Conservation (phyloP, 2,329 filamentous ascomycete species). For the Paraconiothyrium sp. region DNA sequence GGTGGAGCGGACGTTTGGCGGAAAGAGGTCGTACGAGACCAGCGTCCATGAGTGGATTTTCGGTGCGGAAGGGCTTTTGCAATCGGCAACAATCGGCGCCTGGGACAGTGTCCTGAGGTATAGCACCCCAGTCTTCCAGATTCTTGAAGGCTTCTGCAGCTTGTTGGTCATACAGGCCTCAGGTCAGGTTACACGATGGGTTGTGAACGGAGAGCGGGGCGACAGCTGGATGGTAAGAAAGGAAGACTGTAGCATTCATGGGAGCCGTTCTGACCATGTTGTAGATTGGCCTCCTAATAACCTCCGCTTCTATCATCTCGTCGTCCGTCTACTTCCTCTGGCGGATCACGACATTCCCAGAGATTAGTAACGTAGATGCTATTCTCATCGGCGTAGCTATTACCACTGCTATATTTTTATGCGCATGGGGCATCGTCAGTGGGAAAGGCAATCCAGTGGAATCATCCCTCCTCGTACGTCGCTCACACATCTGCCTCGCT, state of each 20-base stretch:
- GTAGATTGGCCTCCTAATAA: conserved; percentile 85
- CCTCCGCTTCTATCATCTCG: conserved; percentile 90
- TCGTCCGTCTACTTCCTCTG: conserved; percentile 96
- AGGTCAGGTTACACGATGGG: conserved; percentile 92
- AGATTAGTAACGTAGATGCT: conserved; percentile 90
- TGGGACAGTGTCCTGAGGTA: conserved; percentile 92
- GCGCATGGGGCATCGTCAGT: conserved; percentile 91
- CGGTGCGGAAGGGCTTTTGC: conserved; percentile 82
- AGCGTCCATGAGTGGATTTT: conserved; percentile 86
- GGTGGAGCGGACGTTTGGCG: conserved; percentile 81
- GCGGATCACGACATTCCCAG: conserved; percentile 92
- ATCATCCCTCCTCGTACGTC: conserved; percentile 77
- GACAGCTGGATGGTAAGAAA: conserved; percentile 93
- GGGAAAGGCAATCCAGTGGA: conserved; percentile 95
- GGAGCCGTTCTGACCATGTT: conserved; percentile 45
- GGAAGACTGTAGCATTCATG: conserved; percentile 43
- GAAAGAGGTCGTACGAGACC: conserved; percentile 69
- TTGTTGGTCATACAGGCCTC: conserved; percentile 93
- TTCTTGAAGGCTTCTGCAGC: conserved; percentile 96
- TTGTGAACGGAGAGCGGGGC: conserved; percentile 91
- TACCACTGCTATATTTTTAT: conserved; percentile 90
- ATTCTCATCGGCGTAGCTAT: conserved; percentile 92
- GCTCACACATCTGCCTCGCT: neutral
- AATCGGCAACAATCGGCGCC: conserved; percentile 79
- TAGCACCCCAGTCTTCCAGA: conserved; percentile 92